These are phyloP conservation scores for Aspergillus cristatus DNA, from an alignment of 495 filamentous ascomycete genomes.

Conservation along the genomic window DNA sequence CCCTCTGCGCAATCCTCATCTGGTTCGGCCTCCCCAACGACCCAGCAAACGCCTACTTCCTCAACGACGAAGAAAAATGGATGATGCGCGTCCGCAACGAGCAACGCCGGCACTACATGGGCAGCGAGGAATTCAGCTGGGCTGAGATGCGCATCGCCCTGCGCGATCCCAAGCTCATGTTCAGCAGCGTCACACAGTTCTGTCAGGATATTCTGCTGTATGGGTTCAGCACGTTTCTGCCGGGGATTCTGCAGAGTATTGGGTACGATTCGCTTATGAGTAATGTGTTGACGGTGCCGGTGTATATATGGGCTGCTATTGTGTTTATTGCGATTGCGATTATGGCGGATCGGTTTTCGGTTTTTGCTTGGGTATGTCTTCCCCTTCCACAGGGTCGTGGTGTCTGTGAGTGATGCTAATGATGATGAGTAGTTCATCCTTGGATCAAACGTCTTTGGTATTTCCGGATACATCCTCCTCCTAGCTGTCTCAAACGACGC, in stretches of 20 bases:
- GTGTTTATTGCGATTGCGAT: slow-evolving; percentile 34
- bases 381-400: not conserved
- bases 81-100: slow-evolving; percentile 42
- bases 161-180: slow-evolving; percentile 29
- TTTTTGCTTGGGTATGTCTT: slow-evolving; percentile 22
- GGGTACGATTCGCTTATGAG: slow-evolving; percentile 40
- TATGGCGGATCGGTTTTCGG: slow-evolving; percentile 30
- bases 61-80: slow-evolving; percentile 39
- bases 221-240: slow-evolving; percentile 52
- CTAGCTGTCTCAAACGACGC: slow-evolving; percentile 26
- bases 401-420: too few relatives aligned
- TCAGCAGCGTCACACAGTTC: slow-evolving; percentile 42
- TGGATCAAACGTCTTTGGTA: slow-evolving; percentile 33
- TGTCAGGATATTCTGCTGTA: slow-evolving; percentile 47
- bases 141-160: slow-evolving; percentile 38
- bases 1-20: slow-evolving; percentile 39
- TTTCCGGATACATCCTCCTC: slow-evolving; percentile 45
- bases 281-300: slow-evolving; percentile 38
- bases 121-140: slow-evolving; percentile 43
- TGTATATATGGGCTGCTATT: slow-evolving; percentile 33
- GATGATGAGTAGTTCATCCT: slow-evolving; percentile 28
- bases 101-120: slow-evolving; percentile 33
- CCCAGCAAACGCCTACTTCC: slow-evolving; percentile 43
- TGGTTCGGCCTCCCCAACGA: slow-evolving; percentile 50
- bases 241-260: slow-evolving; percentile 44